Base-by-base conservation (phyloP, 2,329 filamentous ascomycete genomes). In the Diaporthe nobilis region DNA sequence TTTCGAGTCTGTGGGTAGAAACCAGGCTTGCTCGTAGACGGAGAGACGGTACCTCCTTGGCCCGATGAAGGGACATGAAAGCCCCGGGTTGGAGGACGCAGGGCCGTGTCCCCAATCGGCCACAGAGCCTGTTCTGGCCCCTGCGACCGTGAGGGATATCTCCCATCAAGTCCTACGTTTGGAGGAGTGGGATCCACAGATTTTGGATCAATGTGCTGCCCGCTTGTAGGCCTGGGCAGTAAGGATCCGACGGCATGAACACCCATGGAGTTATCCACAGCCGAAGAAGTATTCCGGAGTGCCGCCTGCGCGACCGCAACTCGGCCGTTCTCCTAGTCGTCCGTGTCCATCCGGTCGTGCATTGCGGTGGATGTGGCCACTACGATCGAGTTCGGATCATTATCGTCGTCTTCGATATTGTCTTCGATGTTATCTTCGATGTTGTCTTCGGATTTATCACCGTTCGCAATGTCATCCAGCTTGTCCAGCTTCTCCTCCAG, bases 351-450 rank as follows among this genome's bases (percentile, higher is more conserved):
- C 58, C 68, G 60, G 47, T 81, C 81, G 31, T 73, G 67, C 71
- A 81, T 79, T 63, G 82, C 79, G 34, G 82, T 82, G 75, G 82
- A 83, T 17, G 83, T 82, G 12, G 83, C 83, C 42, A 84, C 73
- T 70, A 83, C 82, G 9, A 82, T 84, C 17, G 77, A 77, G 61
- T 77, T 71, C n/a, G 74, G 76, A 53, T 81, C 79, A 39, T 83
- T 81, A 60, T 82, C 81, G 58, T 78, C 78, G 37, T 81, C 79
- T 34, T 79, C 75, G 20, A 42, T 81, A 71, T 80, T 73, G 25
- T 81, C 79, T 49, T 83, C 82, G 1, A 65, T 28, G 39, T 63
- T 63, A 39, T 55, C 51, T 55, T 55, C 51, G 51, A 55, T 55
- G 13, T 55, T 55, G 25, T 81, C 79, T 55, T 83, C 82, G 2